Conservation (phyloP, 495 filamentous ascomycete species). For the Pyrenula massariospora region DNA sequence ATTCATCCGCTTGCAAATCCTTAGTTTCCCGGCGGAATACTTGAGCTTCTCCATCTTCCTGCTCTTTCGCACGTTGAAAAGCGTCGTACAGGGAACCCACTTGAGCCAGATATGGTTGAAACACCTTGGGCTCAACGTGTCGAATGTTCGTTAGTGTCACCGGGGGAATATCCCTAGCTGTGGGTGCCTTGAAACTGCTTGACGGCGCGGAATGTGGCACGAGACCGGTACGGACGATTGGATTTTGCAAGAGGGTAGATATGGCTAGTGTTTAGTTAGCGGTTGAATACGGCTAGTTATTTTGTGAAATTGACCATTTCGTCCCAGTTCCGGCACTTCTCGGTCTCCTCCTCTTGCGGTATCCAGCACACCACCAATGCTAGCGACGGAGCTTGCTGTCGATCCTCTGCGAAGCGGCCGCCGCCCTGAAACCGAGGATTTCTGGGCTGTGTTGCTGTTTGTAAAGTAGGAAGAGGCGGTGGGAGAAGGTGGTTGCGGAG, state of each 20-base stretch:
- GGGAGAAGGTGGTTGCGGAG: conserved; percentile 27
- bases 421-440: conserved; percentile 24
- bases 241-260: conserved; percentile 81
- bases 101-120: conserved; percentile 73
- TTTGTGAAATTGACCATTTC: conserved; percentile 51
- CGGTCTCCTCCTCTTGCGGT: conserved; percentile 40
- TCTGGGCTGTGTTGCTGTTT: neutral
- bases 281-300: neutral
- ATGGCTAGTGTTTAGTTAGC: conserved; percentile 46
- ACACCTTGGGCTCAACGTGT: conserved; percentile 65
- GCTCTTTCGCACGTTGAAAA: conserved; percentile 63
- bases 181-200: conserved; percentile 67
- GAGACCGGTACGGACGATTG: conserved; percentile 79
- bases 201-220: conserved; percentile 59
- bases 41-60: conserved; percentile 42
- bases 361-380: conserved; percentile 66
- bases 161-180: conserved; percentile 86
- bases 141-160: conserved; percentile 86
- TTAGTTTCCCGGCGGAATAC: conserved; percentile 15
- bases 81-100: conserved; percentile 75
- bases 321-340: conserved; percentile 60
- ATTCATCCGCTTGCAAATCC: neutral
- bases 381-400: conserved; percentile 75
- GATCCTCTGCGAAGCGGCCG: conserved; percentile 60
- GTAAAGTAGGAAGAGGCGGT: conserved; percentile 30